phyloP scores from a whole-genome alignment of 2,329 filamentous ascomycete genomes.

The Immersiporthe knoxdaviesiana region DNA sequence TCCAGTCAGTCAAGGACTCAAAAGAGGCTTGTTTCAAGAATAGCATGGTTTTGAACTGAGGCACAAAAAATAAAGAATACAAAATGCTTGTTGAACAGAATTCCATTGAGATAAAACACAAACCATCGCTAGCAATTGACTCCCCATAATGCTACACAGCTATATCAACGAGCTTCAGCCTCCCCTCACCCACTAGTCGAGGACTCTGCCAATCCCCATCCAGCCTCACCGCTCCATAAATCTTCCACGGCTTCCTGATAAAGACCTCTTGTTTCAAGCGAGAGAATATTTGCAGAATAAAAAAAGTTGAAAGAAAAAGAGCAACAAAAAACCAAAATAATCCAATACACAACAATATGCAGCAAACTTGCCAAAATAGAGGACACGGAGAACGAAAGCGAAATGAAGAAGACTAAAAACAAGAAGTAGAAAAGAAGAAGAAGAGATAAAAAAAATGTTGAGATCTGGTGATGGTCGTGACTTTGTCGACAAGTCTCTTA shows the following conservation, averaged over 20 bases:
- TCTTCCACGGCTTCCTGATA: slow-evolving; percentile 1
- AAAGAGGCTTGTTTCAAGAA: neutral
- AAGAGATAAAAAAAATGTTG: neutral
- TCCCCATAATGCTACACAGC: slow-evolving; percentile 1
- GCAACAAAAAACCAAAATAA: no score
- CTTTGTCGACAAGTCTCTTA: slow-evolving; percentile 18
- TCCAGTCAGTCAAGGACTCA: neutral
- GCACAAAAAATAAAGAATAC: no score
- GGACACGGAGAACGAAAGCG: neutral
- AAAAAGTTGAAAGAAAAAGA: neutral
- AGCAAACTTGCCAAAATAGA: slow-evolving; percentile 13
- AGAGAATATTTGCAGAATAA: neutral
- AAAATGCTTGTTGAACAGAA: neutral
- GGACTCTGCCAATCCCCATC: neutral
- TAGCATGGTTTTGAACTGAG: neutral
- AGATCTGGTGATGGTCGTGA: slow-evolving; percentile 20
- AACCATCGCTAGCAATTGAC: neutral
- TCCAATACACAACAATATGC: neutral
- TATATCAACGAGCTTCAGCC: neutral
- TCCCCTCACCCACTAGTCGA: neutral
- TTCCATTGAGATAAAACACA: neutral
- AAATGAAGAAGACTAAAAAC: neutral
- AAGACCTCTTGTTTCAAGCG: neutral
- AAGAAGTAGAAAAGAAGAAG: slow-evolving; percentile 1
- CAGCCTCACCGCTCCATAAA: neutral